Percentiles rank a stretch among this genome's conserved stretches.
phyloP scores from a whole-genome alignment of 768 basidiomycete species.

The Harrya chromipes region DNA sequence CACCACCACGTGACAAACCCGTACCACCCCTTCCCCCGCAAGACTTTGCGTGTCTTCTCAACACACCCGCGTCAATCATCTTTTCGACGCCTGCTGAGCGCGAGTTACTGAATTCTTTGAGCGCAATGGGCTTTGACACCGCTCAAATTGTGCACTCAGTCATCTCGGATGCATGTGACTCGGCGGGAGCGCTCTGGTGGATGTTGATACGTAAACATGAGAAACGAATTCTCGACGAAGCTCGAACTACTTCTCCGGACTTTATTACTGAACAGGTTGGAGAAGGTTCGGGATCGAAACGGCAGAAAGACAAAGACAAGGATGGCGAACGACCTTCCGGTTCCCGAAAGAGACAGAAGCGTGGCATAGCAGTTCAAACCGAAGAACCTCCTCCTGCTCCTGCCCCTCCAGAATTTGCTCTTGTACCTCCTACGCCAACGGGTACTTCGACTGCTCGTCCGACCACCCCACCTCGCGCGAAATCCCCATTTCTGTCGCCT shows the following conservation, averaged over 20 bases:
- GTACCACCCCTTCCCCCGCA: conserved; percentile 38
- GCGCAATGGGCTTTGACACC: conserved; percentile 81
- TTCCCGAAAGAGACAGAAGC: conserved; percentile 26
- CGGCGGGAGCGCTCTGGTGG: conserved; percentile 94
- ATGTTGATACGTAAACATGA: conserved; percentile 82
- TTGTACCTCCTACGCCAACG: conserved; percentile 80
- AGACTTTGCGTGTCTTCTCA: conserved; percentile 64
- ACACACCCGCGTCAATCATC: conserved; percentile 69
- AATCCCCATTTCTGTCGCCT: conserved; percentile 56
- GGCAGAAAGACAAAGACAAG: conserved; percentile 34
- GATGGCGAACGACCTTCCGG: conserved; percentile 19
- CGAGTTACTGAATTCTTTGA: conserved; percentile 71
- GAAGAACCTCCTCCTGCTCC: conserved; percentile 33
- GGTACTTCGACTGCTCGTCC: conserved; percentile 37
- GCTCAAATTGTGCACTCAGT: conserved; percentile 96
- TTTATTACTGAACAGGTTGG: conserved; percentile 14
- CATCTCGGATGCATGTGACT: conserved; percentile 87
- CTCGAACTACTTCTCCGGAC: conserved; percentile 15
- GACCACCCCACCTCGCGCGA: conserved; percentile 48
- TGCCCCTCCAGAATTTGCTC: conserved; percentile 57
- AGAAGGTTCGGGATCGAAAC: conserved; percentile 22
- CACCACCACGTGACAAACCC: conserved; percentile 47
- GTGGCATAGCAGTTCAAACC: conserved; percentile 43
- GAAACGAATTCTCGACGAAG: conserved; percentile 48
- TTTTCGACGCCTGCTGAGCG: conserved; percentile 85